These are phyloP conservation scores for Phaeoacremonium minimum DNA, from an alignment of 2,329 filamentous ascomycete species.

Conservation along the genomic window DNA sequence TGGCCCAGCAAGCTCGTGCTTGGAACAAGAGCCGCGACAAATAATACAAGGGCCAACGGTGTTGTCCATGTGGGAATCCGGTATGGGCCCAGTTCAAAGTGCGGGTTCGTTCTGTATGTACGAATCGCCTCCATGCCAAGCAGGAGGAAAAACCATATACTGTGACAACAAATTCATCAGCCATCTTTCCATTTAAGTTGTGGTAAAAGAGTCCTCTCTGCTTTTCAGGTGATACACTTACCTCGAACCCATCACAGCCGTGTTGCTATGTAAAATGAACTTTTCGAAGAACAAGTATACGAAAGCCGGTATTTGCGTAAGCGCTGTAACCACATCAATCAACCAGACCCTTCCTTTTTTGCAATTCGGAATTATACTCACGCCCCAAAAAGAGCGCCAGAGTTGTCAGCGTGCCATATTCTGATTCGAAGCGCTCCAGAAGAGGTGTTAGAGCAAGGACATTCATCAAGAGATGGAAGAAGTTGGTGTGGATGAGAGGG, in stretches of 20 bases:
- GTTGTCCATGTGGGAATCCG: conserved; percentile 90
- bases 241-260: conserved; percentile 77
- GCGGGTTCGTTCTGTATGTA: conserved; percentile 76
- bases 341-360: not conserved
- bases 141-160: conserved; percentile 89
- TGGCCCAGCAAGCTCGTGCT: conserved; percentile 83
- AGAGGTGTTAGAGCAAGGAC: conserved; percentile 77
- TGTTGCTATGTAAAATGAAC: conserved; percentile 66
- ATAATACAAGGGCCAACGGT: conserved; percentile 71
- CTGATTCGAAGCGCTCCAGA: conserved; percentile 87
- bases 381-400: conserved; percentile 85
- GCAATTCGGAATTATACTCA: conserved; percentile 44
- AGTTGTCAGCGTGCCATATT: conserved; percentile 87
- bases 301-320: conserved; percentile 77
- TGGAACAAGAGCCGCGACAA: conserved; percentile 73
- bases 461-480: conserved; percentile 80
- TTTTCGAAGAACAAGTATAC: conserved; percentile 78
- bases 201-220: conserved; percentile 14
- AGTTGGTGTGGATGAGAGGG: conserved; percentile 76
- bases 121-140: conserved; percentile 82
- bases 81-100: conserved; percentile 58
- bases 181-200: conserved; percentile 3
- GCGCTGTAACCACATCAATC: conserved; percentile 40
- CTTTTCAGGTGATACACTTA: conserved; percentile 31
- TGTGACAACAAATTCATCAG: conserved; percentile 29